Evolutionary conservation across 2,329 filamentous ascomycete species (phyloP), one percentile per base, ranked within the genome.

Genomic region (Claviceps humidiphila): DNA sequence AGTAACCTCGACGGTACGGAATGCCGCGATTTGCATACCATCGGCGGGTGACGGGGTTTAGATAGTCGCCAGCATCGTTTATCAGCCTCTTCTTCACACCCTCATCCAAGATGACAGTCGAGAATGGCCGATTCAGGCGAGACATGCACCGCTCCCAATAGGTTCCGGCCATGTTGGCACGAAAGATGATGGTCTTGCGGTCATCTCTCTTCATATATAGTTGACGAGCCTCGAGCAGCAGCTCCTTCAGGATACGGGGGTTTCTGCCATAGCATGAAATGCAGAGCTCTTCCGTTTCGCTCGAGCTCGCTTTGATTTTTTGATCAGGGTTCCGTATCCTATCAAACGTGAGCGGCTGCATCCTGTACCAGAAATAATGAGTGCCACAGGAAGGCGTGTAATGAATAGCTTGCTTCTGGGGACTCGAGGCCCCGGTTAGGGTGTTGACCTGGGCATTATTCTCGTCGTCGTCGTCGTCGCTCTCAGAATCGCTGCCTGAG

Each of bases 21-120:
- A 95, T 91, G 1, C 89, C 89, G 6, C 88, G 77, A 58, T 87
- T 85, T 0, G 83, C 76, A 63, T 95, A 95, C 87, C 88, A 95
- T n/a, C 81, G 74, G 45, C 78, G 73, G 0, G 81, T 84, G 13
- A 71, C 66, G 0, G 80, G 80, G 55, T 80, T 71, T 39, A 85
- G 74, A 59, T 85, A 85, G 58, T 84, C 80, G 26, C 71, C 71
- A 37, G 82, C 74, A 58, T 85, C 82, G 43, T 74, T 71, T 47
- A 85, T 70, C 13, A 85, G 70, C 2, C 75, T 71, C 55, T 74
- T 64, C 70, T 85, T 85, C 47, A 75, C 72, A 58, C 74, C 67
- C 53, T 82, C 78, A 58, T 79, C 75, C 47, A 85, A 71, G 50
- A 84, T 82, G 44, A 85, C 80, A 1, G 81, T 85, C 1, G 78